Evolutionary conservation across 2,329 filamentous ascomycete genomes (phyloP), one percentile per base, ranked within the genome.

Genomic region (Pezicula radicicola): DNA sequence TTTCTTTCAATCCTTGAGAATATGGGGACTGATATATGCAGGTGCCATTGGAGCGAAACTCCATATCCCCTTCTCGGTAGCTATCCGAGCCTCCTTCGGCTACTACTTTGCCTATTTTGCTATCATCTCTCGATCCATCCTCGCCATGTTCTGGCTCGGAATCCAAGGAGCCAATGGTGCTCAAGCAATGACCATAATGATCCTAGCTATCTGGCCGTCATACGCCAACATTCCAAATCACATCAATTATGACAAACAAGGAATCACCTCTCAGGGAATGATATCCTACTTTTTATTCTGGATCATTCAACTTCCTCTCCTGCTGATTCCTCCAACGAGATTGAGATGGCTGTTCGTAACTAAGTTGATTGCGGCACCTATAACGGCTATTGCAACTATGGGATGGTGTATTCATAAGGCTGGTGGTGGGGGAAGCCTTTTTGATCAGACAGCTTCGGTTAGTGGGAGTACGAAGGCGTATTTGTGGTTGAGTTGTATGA

Each of bases 121-220:
- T 28, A 63, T 78, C 42, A 60, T 75, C 6, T 70, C 72, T 28
- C 70, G 75, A 21, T 63, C 68, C 2, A 64, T 77, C 41, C 64
- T 77, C 16, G 75, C 74, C 25, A 72, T 77, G 62, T 76, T 79
- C 60, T 79, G 76, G 86, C 81, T 87, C 49, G 82, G 83, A 0
- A 85, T 88, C 44, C 83, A 87, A 58, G 81, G 79, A 39, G 81
- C 82, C 54, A 85, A 84, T 56, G 84, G 84, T 0, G 82, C 78
- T 0, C 78, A 80, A 44, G 70, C 68, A 58, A 67, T 74, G 30
- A 71, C 69, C 0, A 67, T 71, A 51, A 74, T 78, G 60, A 62
- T 77, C 27, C 66, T 63, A 3, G 70, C 74, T 10, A 72, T 75
- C 48, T 84, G 80, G 77, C 81, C 82, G 0, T 77, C 74, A 9